Base-by-base conservation (phyloP, 2,329 filamentous ascomycete species). In the Aureobasidium sp. region DNA sequence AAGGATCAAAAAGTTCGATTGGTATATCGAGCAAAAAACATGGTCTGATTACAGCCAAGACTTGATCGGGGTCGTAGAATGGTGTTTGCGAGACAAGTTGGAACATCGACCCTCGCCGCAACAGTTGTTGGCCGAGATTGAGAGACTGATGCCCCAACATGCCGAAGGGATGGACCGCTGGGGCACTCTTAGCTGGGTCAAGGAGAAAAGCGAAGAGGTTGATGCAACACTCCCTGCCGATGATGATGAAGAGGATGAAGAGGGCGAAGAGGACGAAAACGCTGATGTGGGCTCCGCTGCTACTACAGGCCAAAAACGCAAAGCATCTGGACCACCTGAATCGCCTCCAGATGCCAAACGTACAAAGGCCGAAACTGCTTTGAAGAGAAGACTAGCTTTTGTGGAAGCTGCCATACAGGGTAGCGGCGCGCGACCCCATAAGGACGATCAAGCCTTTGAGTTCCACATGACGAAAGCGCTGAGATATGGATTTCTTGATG, bases 71-170 rank as follows among this genome's bases (percentile, higher is more conserved):
- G n/a, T n/a, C n/a, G n/a, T n/a, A n/a, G n/a, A n/a, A n/a, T n/a
- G n/a, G n/a, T n/a, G n/a, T n/a, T n/a, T n/a, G n/a, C 3, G 2
- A 2, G 5, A 5, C 1, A 7, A n/a, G 2, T 12, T 22, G 14
- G 12, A 36, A 4, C 7, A 45, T 2, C 55, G 55, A 9, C 55
- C 55, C 12, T 22, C 55, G 22, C 55, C 55, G 3, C 55, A 47
- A 58, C 6, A 37, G 5, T 20, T 58, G 17, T 27, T 45, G 25
- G 6, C 1, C 11, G 11, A n/a, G n/a, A n/a, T 58, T 3, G 27
- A 45, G 11, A 15, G 5, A 1, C 1, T 5, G 2, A 47, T 58
- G 31, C 29, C 29, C 6, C 12, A 11, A 12, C 12, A 48, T 12
- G 5, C 5, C 11, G 41, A 47, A 8, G 55, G 42, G 1, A 47